Percentiles rank a stretch among this genome's conserved stretches.
These are phyloP conservation scores for Fusarium cyanostomum DNA, from an alignment of 2,329 filamentous ascomycete species.

Conservation along the genomic window DNA sequence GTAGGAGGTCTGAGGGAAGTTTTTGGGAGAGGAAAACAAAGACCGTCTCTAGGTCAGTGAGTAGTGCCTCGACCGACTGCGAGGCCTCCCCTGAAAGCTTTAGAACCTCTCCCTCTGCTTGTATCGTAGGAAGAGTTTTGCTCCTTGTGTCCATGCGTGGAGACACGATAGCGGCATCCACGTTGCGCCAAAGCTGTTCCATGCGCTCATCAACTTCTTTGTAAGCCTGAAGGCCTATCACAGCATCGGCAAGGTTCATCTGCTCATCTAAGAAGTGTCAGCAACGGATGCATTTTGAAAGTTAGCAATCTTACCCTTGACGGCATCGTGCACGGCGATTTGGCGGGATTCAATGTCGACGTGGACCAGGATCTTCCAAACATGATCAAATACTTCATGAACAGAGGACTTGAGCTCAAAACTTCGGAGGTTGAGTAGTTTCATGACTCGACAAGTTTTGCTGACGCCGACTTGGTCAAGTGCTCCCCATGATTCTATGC, in stretches of 20 bases:
- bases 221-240: slow-evolving; percentile 65
- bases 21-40: slow-evolving; percentile 62
- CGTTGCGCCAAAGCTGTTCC: slow-evolving; percentile 67
- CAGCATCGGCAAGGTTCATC: slow-evolving; percentile 63
- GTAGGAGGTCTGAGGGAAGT: slow-evolving; percentile 64
- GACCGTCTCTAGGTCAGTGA: slow-evolving; percentile 62
- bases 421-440: slow-evolving; percentile 71
- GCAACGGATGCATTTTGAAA: background rate
- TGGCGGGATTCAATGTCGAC: slow-evolving; percentile 65
- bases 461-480: slow-evolving; percentile 69
- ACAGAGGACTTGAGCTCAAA: slow-evolving; percentile 74
- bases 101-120: slow-evolving; percentile 54
- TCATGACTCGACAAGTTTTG: slow-evolving; percentile 69
- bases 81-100: slow-evolving; percentile 55
- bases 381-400: slow-evolving; percentile 70
- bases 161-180: slow-evolving; percentile 68
- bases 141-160: slow-evolving; percentile 63
- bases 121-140: slow-evolving; percentile 51
- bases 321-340: slow-evolving; percentile 64
- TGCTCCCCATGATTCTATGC: slow-evolving; percentile 64
- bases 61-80: slow-evolving; percentile 59
- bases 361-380: slow-evolving; percentile 76
- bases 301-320: slow-evolving; percentile 56
- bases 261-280: slow-evolving; percentile 54
- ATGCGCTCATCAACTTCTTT: slow-evolving; percentile 70